These are phyloP conservation scores for Amanita rimosa DNA, from an alignment of 768 basidiomycete species.

Conservation along the genomic window DNA sequence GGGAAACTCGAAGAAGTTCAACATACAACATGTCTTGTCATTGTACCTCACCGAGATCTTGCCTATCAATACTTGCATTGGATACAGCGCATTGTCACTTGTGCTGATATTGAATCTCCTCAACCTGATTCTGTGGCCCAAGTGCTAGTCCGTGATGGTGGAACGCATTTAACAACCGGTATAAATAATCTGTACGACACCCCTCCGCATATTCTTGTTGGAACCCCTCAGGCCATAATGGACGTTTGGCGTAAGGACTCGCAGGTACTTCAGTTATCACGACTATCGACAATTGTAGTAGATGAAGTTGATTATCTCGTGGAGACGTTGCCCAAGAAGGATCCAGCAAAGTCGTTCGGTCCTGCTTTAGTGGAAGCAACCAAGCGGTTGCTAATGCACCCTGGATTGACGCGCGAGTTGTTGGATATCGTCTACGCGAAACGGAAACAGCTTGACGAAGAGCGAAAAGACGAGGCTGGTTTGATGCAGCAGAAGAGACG, in stretches of 20 bases:
- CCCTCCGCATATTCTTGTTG: constrained; percentile 59
- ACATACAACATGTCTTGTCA: constrained; percentile 41
- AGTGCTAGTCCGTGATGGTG: constrained; percentile 48
- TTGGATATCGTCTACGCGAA: constrained; percentile 43
- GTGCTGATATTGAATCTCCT: constrained; percentile 17
- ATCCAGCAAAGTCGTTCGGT: constrained; percentile 24
- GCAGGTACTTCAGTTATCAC: constrained; percentile 30
- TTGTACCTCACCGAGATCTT: constrained; percentile 68
- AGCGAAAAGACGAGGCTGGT: constrained; percentile 8
- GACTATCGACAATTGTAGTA: constrained; percentile 49
- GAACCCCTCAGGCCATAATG: constrained; percentile 57
- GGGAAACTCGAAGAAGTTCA: constrained; percentile 13
- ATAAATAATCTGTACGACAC: constrained; percentile 24
- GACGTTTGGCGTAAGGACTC: constrained; percentile 39
- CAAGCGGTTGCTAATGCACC: constrained; percentile 38
- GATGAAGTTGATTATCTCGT: constrained; percentile 73
- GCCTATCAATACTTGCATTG: constrained; percentile 58
- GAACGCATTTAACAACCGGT: constrained; percentile 26
- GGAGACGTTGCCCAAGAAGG: constrained; percentile 34
- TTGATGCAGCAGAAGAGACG: constrained; percentile 5
- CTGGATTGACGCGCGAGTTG: constrained; percentile 45
- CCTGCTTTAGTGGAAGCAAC: constrained; percentile 24
- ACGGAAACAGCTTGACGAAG: constrained; percentile 19
- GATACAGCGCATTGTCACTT: constrained; percentile 39
- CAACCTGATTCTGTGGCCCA: constrained; percentile 38